Evolutionary conservation across 1,139 yeast species (phyloP).

Genomic region (Arxiozyma slooffiae): DNA sequence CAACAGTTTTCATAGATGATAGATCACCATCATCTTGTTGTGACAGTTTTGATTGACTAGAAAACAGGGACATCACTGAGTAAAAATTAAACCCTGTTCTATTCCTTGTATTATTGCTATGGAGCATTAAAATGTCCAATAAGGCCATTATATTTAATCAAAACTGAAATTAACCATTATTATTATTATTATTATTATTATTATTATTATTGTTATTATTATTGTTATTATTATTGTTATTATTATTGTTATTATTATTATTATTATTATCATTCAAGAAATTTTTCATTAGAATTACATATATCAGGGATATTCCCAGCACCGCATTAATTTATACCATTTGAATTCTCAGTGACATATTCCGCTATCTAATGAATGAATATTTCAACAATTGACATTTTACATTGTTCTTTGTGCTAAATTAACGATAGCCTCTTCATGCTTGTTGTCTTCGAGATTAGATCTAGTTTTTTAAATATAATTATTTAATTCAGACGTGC

Average conservation of each 20-base stretch:
- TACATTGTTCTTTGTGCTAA: conserved; percentile 22
- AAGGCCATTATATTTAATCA: conserved; percentile 27
- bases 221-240: too few species aligned
- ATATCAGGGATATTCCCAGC: conserved; percentile 4
- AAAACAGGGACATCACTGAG: conserved; percentile 21
- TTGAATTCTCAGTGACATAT: conserved; percentile 16
- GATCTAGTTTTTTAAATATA: conserved; percentile 19
- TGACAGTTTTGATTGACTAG: conserved; percentile 5
- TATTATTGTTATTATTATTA: too few species aligned
- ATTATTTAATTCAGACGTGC: conserved; percentile 10
- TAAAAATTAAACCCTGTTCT: conserved; percentile 15
- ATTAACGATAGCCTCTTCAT: conserved; percentile 23
- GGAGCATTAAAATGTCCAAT: conserved; percentile 18
- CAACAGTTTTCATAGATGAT: conserved; percentile 14
- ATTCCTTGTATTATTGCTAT: conserved; percentile 7
- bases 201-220: too few species aligned
- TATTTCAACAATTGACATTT: conserved; percentile 20
- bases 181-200: too few species aligned
- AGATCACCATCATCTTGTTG: neutral
- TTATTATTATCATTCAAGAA: too few species aligned
- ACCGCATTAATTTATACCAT: conserved; percentile 16
- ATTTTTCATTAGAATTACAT: conserved; percentile 18
- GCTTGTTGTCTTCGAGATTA: conserved; percentile 19
- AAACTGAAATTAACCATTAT: conserved; percentile 21
- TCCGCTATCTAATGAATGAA: conserved; percentile 17